Evolutionary conservation across 2,329 filamentous ascomycete genomes (phyloP).

Genomic region (Diaporthe citri): DNA sequence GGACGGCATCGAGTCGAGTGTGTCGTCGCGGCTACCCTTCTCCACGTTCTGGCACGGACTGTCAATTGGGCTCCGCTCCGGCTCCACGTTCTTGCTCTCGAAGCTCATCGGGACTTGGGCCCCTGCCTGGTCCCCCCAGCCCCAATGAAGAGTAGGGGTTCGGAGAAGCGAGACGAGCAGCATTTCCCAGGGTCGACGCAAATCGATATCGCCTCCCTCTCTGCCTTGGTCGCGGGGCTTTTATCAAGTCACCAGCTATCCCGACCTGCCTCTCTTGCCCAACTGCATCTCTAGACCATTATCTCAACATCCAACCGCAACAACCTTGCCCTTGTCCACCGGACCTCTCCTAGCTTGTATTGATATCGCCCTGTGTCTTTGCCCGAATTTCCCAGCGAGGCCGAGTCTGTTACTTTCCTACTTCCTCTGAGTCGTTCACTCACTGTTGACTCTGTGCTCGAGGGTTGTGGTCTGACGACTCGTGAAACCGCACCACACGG

Average conservation of each 20-base stretch:
- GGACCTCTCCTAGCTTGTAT: slow-evolving; percentile 3
- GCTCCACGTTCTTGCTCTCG: slow-evolving; percentile 30
- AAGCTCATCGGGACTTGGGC: slow-evolving; percentile 31
- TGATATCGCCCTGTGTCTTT: neutral
- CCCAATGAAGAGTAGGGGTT: slow-evolving; percentile 38
- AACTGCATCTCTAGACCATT: slow-evolving; percentile 1
- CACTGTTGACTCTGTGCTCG: neutral
- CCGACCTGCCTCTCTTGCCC: slow-evolving; percentile 35
- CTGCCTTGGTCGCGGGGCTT: slow-evolving; percentile 36
- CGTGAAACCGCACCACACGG: neutral
- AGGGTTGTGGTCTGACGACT: slow-evolving; percentile 1
- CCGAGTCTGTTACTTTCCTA: neutral
- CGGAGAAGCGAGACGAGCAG: slow-evolving; percentile 36
- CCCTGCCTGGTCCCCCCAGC: slow-evolving; percentile 33
- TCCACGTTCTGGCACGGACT: slow-evolving; percentile 33
- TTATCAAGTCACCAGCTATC: slow-evolving; percentile 40
- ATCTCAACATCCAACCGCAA: slow-evolving; percentile 16
- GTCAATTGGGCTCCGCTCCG: slow-evolving; percentile 35
- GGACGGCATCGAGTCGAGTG: neutral
- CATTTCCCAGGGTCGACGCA: slow-evolving; percentile 38
- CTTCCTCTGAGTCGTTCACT: neutral
- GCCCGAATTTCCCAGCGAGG: neutral
- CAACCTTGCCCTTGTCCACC: neutral
- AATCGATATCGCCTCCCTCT: slow-evolving; percentile 35
- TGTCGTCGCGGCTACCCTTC: slow-evolving; percentile 12